Conservation (phyloP, 2,329 filamentous ascomycete genomes). For the Colletotrichum sp. region DNA sequence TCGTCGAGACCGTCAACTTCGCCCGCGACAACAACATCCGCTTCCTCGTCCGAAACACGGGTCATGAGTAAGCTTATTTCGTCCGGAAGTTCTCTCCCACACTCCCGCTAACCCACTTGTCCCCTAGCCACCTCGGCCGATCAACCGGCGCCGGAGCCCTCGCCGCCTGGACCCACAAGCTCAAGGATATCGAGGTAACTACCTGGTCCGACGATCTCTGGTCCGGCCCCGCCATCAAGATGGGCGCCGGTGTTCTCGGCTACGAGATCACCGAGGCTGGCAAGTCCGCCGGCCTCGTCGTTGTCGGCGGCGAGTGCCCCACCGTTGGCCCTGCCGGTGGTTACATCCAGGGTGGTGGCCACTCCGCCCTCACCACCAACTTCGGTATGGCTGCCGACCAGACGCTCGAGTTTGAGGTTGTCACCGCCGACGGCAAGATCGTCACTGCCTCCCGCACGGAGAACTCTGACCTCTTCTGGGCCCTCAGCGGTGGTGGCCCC, state of each 20-base stretch:
- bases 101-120: not conserved
- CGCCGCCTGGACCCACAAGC: conserved; percentile 41
- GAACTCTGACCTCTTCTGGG: conserved; percentile 68
- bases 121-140: conserved; percentile 39
- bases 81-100: conserved; percentile 10
- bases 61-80: conserved; percentile 29
- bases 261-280: conserved; percentile 40
- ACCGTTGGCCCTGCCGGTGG: conserved; percentile 65
- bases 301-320: conserved; percentile 54
- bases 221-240: conserved; percentile 52
- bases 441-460: conserved; percentile 49
- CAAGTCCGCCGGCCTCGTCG: conserved; percentile 25
- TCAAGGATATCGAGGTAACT: conserved; percentile 46
- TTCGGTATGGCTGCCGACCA: conserved; percentile 67
- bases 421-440: conserved; percentile 55
- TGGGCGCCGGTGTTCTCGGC: conserved; percentile 59
- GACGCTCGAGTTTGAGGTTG: conserved; percentile 58
- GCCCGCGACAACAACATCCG: conserved; percentile 41
- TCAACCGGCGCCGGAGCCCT: conserved; percentile 45
- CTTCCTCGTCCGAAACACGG: conserved; percentile 38
- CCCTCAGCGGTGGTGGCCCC: conserved; percentile 62
- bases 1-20: conserved; percentile 39
- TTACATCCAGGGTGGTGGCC: conserved; percentile 66
- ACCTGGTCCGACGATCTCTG: conserved; percentile 47
- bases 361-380: conserved; percentile 55